Conservation (phyloP, 257 asterid genomes). For the Eucommia ulmoides region DNA sequence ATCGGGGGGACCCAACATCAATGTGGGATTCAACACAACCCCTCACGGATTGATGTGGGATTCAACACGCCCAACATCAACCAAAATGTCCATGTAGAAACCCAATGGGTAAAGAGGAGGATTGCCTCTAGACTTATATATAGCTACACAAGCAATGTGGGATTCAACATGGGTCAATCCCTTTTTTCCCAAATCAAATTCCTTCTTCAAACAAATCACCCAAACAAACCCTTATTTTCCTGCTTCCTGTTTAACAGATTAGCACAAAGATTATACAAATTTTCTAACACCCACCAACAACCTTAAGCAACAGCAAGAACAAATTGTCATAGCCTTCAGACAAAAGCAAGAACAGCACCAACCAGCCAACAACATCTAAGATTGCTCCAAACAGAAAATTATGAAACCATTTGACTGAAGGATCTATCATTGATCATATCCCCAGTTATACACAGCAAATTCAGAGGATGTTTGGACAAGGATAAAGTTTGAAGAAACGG, state of each 20-base stretch:
- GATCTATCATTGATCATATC: neutral
- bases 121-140: neutral
- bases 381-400: neutral
- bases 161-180: neutral
- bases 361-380: neutral
- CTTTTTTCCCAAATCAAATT: neutral
- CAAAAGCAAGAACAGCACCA: neutral
- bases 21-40: too few species aligned
- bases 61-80: too few species aligned
- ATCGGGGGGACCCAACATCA: too few species aligned
- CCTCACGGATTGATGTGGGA: too few species aligned
- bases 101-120: neutral
- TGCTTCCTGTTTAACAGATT: neutral
- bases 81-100: too few species aligned
- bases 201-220: neutral
- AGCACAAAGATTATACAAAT: neutral
- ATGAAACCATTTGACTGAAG: neutral
- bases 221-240: too few species aligned
- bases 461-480: neutral
- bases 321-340: neutral
- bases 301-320: neutral
- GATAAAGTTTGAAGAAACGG: too few species aligned
- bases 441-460: neutral
- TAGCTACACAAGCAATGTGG: neutral
- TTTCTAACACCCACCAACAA: neutral